Conservation (phyloP, 2,329 filamentous ascomycete genomes). For the Sporothrix brunneoviolacea region DNA sequence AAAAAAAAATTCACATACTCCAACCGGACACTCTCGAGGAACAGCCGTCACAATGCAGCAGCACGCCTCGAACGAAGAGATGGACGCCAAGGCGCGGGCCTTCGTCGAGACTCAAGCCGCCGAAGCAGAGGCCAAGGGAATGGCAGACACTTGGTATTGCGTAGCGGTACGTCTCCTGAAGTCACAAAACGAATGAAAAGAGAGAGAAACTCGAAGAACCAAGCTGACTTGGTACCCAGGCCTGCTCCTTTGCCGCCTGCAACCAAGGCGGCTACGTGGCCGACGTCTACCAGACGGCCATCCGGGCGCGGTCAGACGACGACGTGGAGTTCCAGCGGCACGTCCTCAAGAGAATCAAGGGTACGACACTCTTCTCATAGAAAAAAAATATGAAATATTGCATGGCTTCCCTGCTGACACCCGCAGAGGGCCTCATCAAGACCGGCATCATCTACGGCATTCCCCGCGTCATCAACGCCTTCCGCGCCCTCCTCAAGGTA, state of each 20-base stretch:
- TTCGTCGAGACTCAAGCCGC: background rate
- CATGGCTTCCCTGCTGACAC: background rate
- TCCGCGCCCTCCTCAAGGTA: constrained; percentile 19
- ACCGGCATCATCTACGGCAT: constrained; percentile 24
- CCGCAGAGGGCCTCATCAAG: constrained; percentile 20
- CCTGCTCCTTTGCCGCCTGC: constrained; percentile 14
- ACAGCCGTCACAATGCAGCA: background rate
- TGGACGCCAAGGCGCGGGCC: background rate
- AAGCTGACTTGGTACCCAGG: background rate
- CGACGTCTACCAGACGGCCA: constrained; percentile 10
- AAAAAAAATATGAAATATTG: background rate
- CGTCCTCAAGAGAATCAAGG: constrained; percentile 14
- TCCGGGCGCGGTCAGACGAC: background rate
- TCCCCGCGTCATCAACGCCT: constrained; percentile 23
- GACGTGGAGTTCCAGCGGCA: constrained; percentile 6
- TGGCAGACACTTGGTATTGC: constrained; percentile 5
- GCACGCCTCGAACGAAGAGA: background rate
- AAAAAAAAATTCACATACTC: too few species aligned
- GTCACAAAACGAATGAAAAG: too few species aligned
- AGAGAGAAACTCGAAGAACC: too few species aligned
- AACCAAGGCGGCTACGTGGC: constrained; percentile 15
- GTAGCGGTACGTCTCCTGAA: background rate
- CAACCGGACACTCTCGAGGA: background rate
- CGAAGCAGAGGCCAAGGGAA: background rate
- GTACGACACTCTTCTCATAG: background rate